Conservation (phyloP, 495 filamentous ascomycete genomes). For the Opeltia flavorubescens region DNA sequence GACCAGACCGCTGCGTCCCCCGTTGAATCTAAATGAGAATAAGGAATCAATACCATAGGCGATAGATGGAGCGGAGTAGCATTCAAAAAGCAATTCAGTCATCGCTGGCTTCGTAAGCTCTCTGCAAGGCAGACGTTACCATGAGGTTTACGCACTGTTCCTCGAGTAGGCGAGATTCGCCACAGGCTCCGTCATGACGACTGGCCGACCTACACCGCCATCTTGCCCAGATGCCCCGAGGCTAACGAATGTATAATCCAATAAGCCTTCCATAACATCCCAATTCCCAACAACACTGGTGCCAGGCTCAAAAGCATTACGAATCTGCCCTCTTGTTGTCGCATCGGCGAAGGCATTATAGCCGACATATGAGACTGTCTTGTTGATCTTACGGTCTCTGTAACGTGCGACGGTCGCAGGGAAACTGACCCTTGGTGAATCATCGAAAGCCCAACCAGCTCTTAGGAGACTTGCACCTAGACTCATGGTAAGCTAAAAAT, state of each 20-base stretch:
- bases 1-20: constrained; percentile 75
- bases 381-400: constrained; percentile 78
- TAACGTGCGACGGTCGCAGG: constrained; percentile 89
- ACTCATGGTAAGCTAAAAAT: neutral
- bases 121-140: neutral
- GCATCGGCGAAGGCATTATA: constrained; percentile 88
- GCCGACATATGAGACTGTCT: constrained; percentile 80
- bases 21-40: constrained; percentile 87
- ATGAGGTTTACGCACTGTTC: too few relatives aligned
- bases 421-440: constrained; percentile 58
- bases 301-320: constrained; percentile 80
- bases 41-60: constrained; percentile 91
- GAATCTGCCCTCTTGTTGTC: constrained; percentile 77
- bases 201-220: constrained; percentile 64
- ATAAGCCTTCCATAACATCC: constrained; percentile 85
- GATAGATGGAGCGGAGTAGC: constrained; percentile 75
- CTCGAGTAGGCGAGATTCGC: constrained; percentile 78
- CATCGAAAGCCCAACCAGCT: constrained; percentile 90
- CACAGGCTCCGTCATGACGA: constrained; percentile 93
- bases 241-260: constrained; percentile 89
- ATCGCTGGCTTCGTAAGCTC: constrained; percentile 46
- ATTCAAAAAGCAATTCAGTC: constrained; percentile 94
- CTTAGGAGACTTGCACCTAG: constrained; percentile 75
- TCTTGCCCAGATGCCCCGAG: constrained; percentile 64
- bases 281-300: constrained; percentile 89